Evolutionary conservation across 257 asterid genomes (phyloP).

Genomic region (Solanum tacnaense): DNA sequence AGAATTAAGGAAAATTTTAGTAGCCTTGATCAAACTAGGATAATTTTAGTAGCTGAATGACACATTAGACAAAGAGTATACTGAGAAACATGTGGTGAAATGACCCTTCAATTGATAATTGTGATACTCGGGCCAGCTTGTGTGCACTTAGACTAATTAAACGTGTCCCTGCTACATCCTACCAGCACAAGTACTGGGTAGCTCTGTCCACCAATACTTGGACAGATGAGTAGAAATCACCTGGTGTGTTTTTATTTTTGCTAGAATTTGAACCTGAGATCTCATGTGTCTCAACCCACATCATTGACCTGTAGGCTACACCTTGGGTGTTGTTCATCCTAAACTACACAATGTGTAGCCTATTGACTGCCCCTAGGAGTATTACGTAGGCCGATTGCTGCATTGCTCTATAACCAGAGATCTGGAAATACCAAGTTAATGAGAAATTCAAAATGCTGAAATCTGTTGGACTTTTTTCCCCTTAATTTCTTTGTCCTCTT

Average conservation of each 20-base stretch:
- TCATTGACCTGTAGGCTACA: neutral
- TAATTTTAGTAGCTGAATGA: neutral
- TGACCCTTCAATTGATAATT: neutral
- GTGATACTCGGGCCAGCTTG: neutral
- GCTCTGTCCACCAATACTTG: neutral
- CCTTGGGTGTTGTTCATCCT: neutral
- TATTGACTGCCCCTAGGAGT: neutral
- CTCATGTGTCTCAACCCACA: neutral
- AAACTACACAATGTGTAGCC: neutral
- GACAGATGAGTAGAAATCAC: neutral
- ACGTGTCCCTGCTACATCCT: neutral
- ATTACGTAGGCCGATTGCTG: neutral
- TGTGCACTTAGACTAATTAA: neutral
- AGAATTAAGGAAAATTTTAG: neutral
- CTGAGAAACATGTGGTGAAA: neutral
- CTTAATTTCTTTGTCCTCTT: neutral
- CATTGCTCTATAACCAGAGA: neutral
- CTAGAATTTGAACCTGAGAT: neutral
- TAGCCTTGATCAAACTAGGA: neutral
- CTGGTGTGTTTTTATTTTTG: neutral
- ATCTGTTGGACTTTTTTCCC: neutral
- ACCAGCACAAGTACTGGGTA: neutral
- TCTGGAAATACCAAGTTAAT: neutral
- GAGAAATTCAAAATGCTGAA: neutral
- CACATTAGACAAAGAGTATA: neutral